Conservation (phyloP, 768 basidiomycete species). For the Collybia sp. region DNA sequence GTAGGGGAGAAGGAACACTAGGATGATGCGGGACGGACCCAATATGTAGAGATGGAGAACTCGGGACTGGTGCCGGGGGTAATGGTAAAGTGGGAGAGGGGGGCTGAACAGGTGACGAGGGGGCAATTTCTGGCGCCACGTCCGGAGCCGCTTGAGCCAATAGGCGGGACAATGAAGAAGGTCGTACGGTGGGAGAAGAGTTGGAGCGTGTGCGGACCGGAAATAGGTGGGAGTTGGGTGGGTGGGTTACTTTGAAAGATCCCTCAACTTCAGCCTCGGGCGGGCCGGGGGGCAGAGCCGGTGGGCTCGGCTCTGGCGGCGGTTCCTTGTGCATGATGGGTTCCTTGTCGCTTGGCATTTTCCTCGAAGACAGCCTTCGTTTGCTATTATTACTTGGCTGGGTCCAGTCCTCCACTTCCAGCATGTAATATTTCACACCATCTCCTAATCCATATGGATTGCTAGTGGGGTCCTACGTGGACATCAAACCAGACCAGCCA, state of each 20-base stretch:
- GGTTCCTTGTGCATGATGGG: constrained; percentile 20
- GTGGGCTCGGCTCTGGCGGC: constrained; percentile 24
- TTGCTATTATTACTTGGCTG: constrained; percentile 60
- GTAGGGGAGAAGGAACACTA: constrained; percentile 49
- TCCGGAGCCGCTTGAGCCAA: constrained; percentile 69
- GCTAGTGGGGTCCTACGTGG: constrained; percentile 63
- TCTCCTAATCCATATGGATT: constrained; percentile 89
- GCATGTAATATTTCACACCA: constrained; percentile 90
- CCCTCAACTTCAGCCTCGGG: constrained; percentile 73
- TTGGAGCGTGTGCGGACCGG: constrained; percentile 58
- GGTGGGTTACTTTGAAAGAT: constrained; percentile 57
- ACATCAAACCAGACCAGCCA: background rate
- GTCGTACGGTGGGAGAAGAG: constrained; percentile 66
- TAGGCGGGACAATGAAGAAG: constrained; percentile 75
- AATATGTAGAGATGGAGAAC: constrained; percentile 11
- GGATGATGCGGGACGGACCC: constrained; percentile 32
- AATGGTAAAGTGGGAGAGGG: constrained; percentile 29
- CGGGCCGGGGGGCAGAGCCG: constrained; percentile 54
- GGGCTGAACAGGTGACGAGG: constrained; percentile 23
- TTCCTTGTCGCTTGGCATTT: constrained; percentile 38
- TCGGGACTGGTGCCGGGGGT: constrained; percentile 29
- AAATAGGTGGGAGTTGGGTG: constrained; percentile 67
- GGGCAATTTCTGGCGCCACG: constrained; percentile 22
- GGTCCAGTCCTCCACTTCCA: constrained; percentile 93
- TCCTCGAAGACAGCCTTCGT: constrained; percentile 50